Base-by-base conservation (phyloP, 2,329 filamentous ascomycete species). In the Fusarium ambrosium region DNA sequence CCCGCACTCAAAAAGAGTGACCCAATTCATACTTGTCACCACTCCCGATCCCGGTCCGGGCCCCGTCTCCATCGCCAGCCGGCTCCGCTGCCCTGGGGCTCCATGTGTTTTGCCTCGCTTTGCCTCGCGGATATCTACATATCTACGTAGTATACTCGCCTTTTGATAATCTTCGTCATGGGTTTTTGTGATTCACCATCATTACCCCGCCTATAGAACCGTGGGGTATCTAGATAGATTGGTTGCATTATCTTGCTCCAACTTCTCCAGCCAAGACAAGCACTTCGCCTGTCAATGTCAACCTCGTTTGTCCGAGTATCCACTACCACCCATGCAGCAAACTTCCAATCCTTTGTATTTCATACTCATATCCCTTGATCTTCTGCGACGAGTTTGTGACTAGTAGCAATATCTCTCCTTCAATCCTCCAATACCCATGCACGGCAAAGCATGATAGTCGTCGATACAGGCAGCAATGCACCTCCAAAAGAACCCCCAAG, bases 21-120 rank as follows among this genome's bases (percentile, higher is more conserved):
- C 71, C 70, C 74, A 78, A 79, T 79, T 78, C 70, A 74, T 70
- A 76, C 63, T 77, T 77, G 77, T 79, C 77, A 79, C 77, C 68
- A 74, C 55, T 73, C 70, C 75, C 77, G 72, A 76, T 32, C 48
- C 51, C 51, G 39, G 51, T 37, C 51, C n/a, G 53, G 61, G 41
- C 56, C 71, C 68, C 63, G 37, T 43, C 27, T 69, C 60, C 41
- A 62, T 66, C 71, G 16, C 64, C 68, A 48, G 55, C 64, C 67
- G 69, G 41, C 48, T 64, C 68, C 37, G 37, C 48, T 62, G 36
- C 34, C 20, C 22, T 45, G 45, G 45, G 45, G 45, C 45, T 56
- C n/a, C 39, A 53, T 55, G 20, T 36, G 39, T 51, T 18, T 62
- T 43, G 45, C 45, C 45, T 48, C 22, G 22, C 45, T 16, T 48